Evolutionary conservation across 257 asterid species (phyloP), one percentile per base, ranked within the genome.

Genomic region (Apocynum venetum): DNA sequence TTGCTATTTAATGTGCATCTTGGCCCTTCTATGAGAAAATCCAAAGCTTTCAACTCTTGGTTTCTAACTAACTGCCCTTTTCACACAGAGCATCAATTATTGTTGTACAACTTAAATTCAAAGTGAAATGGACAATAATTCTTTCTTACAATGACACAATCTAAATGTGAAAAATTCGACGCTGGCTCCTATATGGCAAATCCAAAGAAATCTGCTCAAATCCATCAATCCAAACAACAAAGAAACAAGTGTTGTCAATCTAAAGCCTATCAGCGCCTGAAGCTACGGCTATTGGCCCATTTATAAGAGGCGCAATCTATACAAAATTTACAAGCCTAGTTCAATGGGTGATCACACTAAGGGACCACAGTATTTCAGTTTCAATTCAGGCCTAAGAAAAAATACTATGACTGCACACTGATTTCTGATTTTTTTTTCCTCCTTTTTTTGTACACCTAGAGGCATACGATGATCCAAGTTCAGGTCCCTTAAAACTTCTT

Each of bases 401-500:
- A 66, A 7, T 3, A 36, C 36, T 5, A 11, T 11, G 17, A 8
- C 63, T 49, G 17, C 76, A 35, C 46, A 31, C 46, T 5, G 75
- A 38, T 51, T 44, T 47, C 44, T n/a, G 63, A 43, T 41, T 17
- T 43, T 19, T 2, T n/a, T 4, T 36, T 25, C 31, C 31, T 25
- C 31, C 31, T 71, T 11, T 48, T 46, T 46, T 46, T 46, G 44
- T n/a, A 25, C 20, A 8, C 0, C 0, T 17, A 46, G 12, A 49
- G 14, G 31, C 52, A 69, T 20, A 44, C 4, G 46, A 69, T 20
- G 14, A 36, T 40, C 20, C 73, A 68, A 68, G 8, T n/a, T 11
- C 71, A 75, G 51, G 48, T 20, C 53, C 15, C 59, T 74, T 71
- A 66, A 11, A 49, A 41, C 77, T 76, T 74, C 63, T 63, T 53